These are phyloP conservation scores for Pestalotiopsis sp. DNA, from an alignment of 2,329 filamentous ascomycete genomes.

Conservation along the genomic window DNA sequence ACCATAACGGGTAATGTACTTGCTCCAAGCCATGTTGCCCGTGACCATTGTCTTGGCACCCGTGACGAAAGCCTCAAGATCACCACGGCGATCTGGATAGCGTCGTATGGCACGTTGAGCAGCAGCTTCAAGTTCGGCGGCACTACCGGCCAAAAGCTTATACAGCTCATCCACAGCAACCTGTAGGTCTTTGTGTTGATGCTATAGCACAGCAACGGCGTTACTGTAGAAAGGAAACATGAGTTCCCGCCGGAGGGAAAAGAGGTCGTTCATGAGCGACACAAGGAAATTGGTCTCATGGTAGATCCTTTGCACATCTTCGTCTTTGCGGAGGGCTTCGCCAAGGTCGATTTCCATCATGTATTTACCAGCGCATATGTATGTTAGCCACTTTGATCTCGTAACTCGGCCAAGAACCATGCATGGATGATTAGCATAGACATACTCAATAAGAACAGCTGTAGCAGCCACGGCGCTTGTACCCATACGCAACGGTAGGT, in stretches of 20 bases:
- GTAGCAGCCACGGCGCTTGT: slow-evolving; percentile 16
- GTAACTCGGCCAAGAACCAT: too few relatives aligned
- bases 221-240: slow-evolving; percentile 21
- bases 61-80: slow-evolving; percentile 13
- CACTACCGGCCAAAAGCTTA: slow-evolving; percentile 15
- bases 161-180: slow-evolving; percentile 17
- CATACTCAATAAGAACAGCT: slow-evolving; percentile 9
- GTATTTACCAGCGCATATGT: neutral
- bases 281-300: slow-evolving; percentile 14
- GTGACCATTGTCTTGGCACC: slow-evolving; percentile 19
- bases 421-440: neutral
- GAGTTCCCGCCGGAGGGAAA: slow-evolving; percentile 28
- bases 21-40: slow-evolving; percentile 21
- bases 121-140: slow-evolving; percentile 7
- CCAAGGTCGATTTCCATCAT: neutral
- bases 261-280: slow-evolving; percentile 42
- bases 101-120: slow-evolving; percentile 10
- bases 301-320: slow-evolving; percentile 7
- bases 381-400: too few relatives aligned
- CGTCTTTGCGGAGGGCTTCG: neutral
- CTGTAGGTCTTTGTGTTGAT: slow-evolving; percentile 19
- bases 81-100: slow-evolving; percentile 12
- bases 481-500: slow-evolving; percentile 17
- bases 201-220: slow-evolving; percentile 21
- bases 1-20: slow-evolving; percentile 16